A percentile compares a stretch with the other conserved stretches of the same genome.
phyloP scores from a whole-genome alignment of 2,329 filamentous ascomycete species.

The Penicillium sp. region DNA sequence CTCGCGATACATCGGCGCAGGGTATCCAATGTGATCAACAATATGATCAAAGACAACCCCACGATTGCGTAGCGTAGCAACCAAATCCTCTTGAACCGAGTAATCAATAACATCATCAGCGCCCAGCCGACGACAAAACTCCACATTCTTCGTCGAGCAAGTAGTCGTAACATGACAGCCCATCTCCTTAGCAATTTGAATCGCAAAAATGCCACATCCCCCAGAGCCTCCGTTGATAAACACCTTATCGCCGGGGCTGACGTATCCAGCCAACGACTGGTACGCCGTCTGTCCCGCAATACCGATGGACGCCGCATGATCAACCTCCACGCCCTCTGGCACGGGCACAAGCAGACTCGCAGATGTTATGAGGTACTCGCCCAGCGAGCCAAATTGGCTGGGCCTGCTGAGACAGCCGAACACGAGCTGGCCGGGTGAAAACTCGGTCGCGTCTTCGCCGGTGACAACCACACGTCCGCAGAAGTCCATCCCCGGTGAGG shows the following conservation, averaged over 20 bases:
- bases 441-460: conserved; percentile 25
- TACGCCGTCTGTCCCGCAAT: conserved; percentile 48
- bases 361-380: conserved; percentile 42
- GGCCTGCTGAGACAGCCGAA: conserved; percentile 41
- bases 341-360: conserved; percentile 36
- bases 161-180: conserved; percentile 57
- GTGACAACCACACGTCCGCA: conserved; percentile 41
- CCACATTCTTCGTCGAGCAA: conserved; percentile 56
- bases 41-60: conserved; percentile 51
- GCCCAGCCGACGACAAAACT: conserved; percentile 55
- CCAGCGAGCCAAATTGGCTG: conserved; percentile 41
- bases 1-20: conserved; percentile 50
- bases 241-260: conserved; percentile 51
- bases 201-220: conserved; percentile 57
- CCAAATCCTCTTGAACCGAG: conserved; percentile 45
- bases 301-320: conserved; percentile 40
- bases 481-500: conserved; percentile 49
- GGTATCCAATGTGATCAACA: conserved; percentile 56
- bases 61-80: conserved; percentile 44
- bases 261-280: conserved; percentile 44
- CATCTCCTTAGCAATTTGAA: conserved; percentile 60
- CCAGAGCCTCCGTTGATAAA: conserved; percentile 64
- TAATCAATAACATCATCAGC: conserved; percentile 63
- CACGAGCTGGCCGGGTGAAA: conserved; percentile 43
- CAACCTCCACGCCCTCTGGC: conserved; percentile 43